A percentile compares a stretch with the other conserved stretches of the same genome.
These are phyloP conservation scores for Pontederia paniculata DNA, from an alignment of 176 grass and related monocot species.

Conservation along the genomic window DNA sequence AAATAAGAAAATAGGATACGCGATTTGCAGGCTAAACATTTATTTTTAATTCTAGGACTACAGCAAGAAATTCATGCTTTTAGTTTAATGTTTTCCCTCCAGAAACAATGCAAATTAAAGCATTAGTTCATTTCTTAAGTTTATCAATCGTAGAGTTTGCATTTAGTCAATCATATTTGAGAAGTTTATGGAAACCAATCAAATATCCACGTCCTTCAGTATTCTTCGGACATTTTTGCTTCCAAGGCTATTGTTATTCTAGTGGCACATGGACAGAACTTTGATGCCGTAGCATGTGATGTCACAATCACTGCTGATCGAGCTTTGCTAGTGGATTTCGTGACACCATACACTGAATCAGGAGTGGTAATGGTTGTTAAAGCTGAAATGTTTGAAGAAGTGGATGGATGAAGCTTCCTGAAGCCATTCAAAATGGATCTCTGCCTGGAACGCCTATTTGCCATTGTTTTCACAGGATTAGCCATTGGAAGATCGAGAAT, in stretches of 20 bases:
- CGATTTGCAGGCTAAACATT: no score
- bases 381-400: constrained; percentile 21
- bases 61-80: no score
- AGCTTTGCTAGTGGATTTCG: constrained; percentile 49
- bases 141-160: no score
- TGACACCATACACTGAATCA: constrained; percentile 39
- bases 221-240: background rate
- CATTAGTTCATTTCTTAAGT: no score
- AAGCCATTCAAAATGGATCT: constrained; percentile 24
- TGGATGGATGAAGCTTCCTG: constrained; percentile 49
- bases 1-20: no score
- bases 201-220: background rate
- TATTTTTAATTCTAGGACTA: no score
- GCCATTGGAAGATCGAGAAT: constrained; percentile 70
- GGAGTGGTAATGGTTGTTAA: constrained; percentile 55
- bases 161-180: no score
- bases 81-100: no score
- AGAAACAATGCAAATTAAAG: no score
- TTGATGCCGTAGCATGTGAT: constrained; percentile 59
- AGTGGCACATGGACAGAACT: constrained; percentile 20
- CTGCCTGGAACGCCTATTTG: background rate
- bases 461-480: constrained; percentile 41
- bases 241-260: background rate
- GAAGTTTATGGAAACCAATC: background rate
- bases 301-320: constrained; percentile 52